These are phyloP conservation scores for Leptographium lundbergii DNA, from an alignment of 2,329 filamentous ascomycete genomes.

Conservation along the genomic window DNA sequence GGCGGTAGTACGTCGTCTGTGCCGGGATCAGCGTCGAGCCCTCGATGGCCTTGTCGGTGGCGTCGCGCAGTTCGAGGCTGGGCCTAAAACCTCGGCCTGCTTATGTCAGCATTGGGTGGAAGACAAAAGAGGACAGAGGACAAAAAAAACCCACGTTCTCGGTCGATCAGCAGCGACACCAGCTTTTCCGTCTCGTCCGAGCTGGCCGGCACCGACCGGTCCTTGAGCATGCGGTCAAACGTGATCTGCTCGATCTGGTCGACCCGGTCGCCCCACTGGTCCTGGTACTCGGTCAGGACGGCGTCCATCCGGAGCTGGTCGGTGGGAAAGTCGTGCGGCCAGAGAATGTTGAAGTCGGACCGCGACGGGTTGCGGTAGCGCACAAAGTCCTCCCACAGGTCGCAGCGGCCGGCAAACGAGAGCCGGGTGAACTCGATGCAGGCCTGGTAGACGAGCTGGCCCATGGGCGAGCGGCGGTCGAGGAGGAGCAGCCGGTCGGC, in stretches of 20 bases:
- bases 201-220: slow-evolving; percentile 4
- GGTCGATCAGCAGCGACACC: slow-evolving; percentile 8
- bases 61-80: background rate
- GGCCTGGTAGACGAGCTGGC: slow-evolving; percentile 64
- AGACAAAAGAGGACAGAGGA: background rate
- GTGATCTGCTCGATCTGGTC: slow-evolving; percentile 3
- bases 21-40: slow-evolving; percentile 6
- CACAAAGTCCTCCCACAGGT: slow-evolving; percentile 73
- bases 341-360: slow-evolving; percentile 45
- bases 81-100: slow-evolving; percentile 9
- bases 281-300: slow-evolving; percentile 36
- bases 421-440: slow-evolving; percentile 69
- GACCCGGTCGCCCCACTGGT: slow-evolving; percentile 29
- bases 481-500: slow-evolving; percentile 44
- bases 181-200: slow-evolving; percentile 10
- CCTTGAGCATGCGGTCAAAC: slow-evolving; percentile 9
- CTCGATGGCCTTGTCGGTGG: slow-evolving; percentile 4
- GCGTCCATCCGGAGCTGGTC: slow-evolving; percentile 42
- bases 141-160: slow-evolving; percentile 2
- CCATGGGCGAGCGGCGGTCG: slow-evolving; percentile 65
- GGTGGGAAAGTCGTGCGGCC: slow-evolving; percentile 26
- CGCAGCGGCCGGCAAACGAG: slow-evolving; percentile 64
- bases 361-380: slow-evolving; percentile 68
- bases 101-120: background rate
- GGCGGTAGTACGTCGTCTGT: slow-evolving; percentile 34